Evolutionary conservation across 1,139 yeast species (phyloP).

Genomic region (Saccharomyces uvarum): DNA sequence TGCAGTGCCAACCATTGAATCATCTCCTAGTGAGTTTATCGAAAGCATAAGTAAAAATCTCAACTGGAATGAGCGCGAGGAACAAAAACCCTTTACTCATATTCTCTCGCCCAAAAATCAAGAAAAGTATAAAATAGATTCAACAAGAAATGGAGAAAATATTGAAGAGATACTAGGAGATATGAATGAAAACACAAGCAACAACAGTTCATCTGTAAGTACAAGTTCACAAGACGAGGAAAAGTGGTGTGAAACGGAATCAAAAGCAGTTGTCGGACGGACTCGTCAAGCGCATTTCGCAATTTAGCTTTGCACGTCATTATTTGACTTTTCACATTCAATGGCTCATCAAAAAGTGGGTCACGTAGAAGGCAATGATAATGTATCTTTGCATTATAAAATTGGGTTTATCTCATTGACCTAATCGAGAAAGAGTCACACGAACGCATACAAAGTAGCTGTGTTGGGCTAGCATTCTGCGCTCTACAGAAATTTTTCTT

Average conservation of each 20-base stretch:
- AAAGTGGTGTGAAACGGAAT: background rate
- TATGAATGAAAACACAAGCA: background rate
- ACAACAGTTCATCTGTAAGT: background rate
- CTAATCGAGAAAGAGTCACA: background rate
- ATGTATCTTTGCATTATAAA: background rate
- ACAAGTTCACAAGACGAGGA: background rate
- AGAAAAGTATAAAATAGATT: slow-evolving; percentile 19
- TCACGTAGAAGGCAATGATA: too few species aligned
- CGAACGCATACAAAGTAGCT: background rate
- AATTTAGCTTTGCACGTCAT: background rate
- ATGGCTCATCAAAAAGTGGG: background rate
- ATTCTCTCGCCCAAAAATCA: slow-evolving; percentile 29
- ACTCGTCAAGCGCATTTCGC: background rate
- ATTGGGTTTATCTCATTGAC: background rate
- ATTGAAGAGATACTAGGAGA: background rate
- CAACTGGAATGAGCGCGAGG: slow-evolving; percentile 81
- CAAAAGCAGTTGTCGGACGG: background rate
- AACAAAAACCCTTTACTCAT: slow-evolving; percentile 62
- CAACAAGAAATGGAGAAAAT: slow-evolving; percentile 10
- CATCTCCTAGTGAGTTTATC: slow-evolving; percentile 50
- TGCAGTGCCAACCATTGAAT: slow-evolving; percentile 64
- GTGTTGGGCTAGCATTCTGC: background rate
- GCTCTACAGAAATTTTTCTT: background rate
- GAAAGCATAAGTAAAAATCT: slow-evolving; percentile 78
- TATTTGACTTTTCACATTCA: background rate